Base-by-base conservation (phyloP, 1,139 yeast species). In the Suhomyces bribrorum region DNA sequence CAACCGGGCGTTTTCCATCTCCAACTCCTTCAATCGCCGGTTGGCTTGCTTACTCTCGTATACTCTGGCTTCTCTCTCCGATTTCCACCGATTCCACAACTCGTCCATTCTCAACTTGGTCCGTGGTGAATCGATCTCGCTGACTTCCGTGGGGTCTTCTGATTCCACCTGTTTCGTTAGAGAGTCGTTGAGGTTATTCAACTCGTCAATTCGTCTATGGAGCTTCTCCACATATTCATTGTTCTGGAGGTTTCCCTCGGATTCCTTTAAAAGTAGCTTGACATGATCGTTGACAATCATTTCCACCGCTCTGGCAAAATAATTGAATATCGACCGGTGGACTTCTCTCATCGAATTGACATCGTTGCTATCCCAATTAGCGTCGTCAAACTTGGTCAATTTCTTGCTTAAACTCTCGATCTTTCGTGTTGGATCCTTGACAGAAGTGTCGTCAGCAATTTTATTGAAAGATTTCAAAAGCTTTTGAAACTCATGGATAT, bases 11-110 rank as follows among this genome's bases (percentile, higher is more conserved):
- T 80, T 80, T 48, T 83, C 89, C 25, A 53, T 47, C 45, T 82
- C 88, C 28, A 84, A 55, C 41, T 77, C 81, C 25, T 57, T 56
- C 9, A 83, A 66, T 31, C 84, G 61, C 32, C 64, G 60, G 35
- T 70, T 68, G 2, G 85, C 77, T 38, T 82, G 81, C 32, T 72
- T 70, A 43, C 73, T 66, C 52, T 83, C 88, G 41, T 79, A 66
- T 15, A 76, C 76, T 26, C 90, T 61, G 14, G 85, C 77, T 55
- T 84, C 94, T 46, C 89, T 64, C 49, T 85, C 90, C 2, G 81
- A 69, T 50, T 81, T 79, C 83, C 87, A 81, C 48, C 83, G 68
- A 43, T 69, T 76, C 31, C 79, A 76, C 30, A 85, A 55, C 46
- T 81, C 89, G 28, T 79, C 82, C 22, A 83, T 66, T 41, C 88